Base-by-base conservation (phyloP, 352 stramenopile species). In the Phytopythium aichiense region DNA sequence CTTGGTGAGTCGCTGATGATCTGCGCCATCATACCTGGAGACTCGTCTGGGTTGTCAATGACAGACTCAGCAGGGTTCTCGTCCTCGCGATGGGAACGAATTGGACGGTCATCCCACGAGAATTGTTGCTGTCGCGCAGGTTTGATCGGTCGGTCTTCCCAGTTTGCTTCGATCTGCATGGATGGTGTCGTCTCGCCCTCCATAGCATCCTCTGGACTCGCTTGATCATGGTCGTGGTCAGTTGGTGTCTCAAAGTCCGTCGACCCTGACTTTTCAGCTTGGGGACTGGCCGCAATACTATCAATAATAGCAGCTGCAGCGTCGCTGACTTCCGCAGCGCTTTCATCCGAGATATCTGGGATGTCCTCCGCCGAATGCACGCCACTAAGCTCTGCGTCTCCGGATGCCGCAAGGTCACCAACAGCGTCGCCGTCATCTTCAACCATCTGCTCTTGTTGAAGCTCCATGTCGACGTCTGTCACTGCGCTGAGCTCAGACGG, bases 81-180 rank as follows among this genome's bases (percentile, higher is more conserved):
- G 52, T 59, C n/a, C 1, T 20, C 18, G 23, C 18, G 37, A 40
- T 40, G 0, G 25, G 52, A 33, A 13, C 31, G 50, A 48, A 70
- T 67, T 7, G 63, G 63, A 25, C 54, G 66, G 0, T 73, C 59
- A 22, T 70, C 66, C 66, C 54, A 64, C 4, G 48, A 42, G 20
- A 61, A 61, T 18, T 51, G 31, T 16, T 51, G 28, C 35, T 61
- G 56, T 2, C 38, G 35, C 12, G 33, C 43, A 31, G 43, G 20
- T 12, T 52, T 33, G 18, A 68, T 49, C 4, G 63, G 56, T 46
- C 56, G 63, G 23, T 68, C 63, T n/a, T 68, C 63, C 63, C 56
- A 68, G n/a, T 50, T n/a, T 6, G 56, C 23, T 23, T 9, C 30
- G 25, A 22, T 20, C 53, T 23, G 4, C 8, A 23, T 16, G 16